phyloP scores from a whole-genome alignment of 2,329 filamentous ascomycete species.

The Plectosphaerella sp. region DNA sequence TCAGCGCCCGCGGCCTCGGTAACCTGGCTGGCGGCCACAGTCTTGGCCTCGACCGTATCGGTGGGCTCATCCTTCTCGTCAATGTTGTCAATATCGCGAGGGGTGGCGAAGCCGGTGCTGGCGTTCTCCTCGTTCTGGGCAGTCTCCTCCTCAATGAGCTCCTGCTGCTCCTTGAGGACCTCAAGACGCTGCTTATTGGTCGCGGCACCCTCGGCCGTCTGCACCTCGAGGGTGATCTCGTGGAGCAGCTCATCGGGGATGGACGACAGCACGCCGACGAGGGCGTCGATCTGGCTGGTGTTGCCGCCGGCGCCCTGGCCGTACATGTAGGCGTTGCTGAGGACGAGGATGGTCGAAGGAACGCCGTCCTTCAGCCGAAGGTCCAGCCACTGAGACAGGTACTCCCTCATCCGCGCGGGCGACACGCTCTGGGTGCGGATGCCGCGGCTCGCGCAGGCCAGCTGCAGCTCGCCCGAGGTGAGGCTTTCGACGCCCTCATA shows the following conservation, averaged over 20 bases:
- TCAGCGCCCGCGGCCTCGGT: constrained; percentile 32
- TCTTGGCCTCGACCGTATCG: constrained; percentile 44
- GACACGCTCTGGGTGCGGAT: constrained; percentile 91
- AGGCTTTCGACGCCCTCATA: constrained; percentile 91
- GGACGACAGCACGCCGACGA: constrained; percentile 85
- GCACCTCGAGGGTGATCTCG: constrained; percentile 97
- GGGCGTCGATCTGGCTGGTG: constrained; percentile 83
- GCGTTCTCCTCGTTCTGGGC: constrained; percentile 82
- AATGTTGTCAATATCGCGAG: constrained; percentile 85
- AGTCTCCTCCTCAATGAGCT: constrained; percentile 95
- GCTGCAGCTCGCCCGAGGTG: constrained; percentile 89
- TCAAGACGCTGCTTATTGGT: constrained; percentile 99
- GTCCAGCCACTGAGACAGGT: constrained; percentile 91
- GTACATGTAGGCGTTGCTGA: constrained; percentile 98
- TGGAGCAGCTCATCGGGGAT: constrained; percentile 99
- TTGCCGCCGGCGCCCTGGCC: constrained; percentile 84
- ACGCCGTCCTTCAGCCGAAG: constrained; percentile 89
- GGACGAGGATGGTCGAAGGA: constrained; percentile 90
- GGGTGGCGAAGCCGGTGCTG: constrained; percentile 67
- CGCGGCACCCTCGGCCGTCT: constrained; percentile 92
- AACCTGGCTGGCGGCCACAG: constrained; percentile 23
- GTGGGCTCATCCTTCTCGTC: constrained; percentile 85
- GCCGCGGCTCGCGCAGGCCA: constrained; percentile 84
- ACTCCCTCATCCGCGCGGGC: constrained; percentile 79
- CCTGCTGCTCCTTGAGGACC: constrained; percentile 96